phyloP scores from a whole-genome alignment of 225 moss, liverwort and hornwort genomes.

The Polytrichum formosum region DNA sequence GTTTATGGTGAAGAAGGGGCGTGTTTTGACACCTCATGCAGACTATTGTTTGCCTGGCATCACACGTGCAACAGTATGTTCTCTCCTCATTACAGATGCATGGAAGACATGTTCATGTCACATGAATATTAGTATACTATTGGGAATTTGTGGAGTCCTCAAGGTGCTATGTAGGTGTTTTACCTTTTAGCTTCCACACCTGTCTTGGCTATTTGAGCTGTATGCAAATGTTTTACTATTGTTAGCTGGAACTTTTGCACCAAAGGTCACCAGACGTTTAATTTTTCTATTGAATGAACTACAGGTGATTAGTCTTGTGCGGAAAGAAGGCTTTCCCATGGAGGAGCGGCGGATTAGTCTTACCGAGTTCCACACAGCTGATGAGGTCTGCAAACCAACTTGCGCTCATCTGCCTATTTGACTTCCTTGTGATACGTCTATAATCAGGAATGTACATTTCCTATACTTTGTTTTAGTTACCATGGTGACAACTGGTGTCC shows the following conservation, averaged over 20 bases:
- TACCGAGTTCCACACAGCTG: constrained; percentile 75
- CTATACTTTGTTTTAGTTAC: neutral
- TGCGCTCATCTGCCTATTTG: no score
- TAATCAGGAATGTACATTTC: neutral
- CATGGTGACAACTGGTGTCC: neutral
- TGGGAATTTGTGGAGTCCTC: no score
- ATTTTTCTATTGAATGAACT: no score
- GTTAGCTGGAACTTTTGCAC: no score
- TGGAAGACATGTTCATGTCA: no score
- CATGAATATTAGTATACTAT: no score
- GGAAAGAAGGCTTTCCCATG: constrained; percentile 41
- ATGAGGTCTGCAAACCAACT: constrained; percentile 54
- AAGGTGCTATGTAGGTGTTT: no score
- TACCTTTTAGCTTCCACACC: no score
- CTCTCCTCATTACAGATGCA: neutral
- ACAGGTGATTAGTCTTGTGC: constrained; percentile 66
- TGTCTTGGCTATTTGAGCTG: no score
- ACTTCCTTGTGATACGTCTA: no score
- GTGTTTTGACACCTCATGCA: constrained; percentile 79
- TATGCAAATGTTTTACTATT: no score
- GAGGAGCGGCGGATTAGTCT: constrained; percentile 76
- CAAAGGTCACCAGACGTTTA: no score
- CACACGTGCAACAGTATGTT: constrained; percentile 74
- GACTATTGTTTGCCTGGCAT: constrained; percentile 87
- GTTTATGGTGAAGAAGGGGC: constrained; percentile 91